A percentile compares a stretch with the other conserved stretches of the same genome.
Evolutionary conservation across 257 asterid species (phyloP).

Genomic region (Henckelia pumila): DNA sequence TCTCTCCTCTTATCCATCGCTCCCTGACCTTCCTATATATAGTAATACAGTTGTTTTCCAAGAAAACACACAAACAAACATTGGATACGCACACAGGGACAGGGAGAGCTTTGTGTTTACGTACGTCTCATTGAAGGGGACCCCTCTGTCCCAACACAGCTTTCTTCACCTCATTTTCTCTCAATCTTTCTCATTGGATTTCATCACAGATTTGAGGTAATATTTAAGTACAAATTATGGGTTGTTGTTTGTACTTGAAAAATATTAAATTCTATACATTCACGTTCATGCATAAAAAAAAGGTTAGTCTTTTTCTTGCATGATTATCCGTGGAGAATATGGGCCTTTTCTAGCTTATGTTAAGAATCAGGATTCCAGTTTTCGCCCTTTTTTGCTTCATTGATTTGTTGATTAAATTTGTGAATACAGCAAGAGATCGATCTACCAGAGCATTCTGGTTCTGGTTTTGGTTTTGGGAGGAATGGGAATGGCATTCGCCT

Average conservation of each 20-base stretch:
- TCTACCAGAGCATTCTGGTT: not conserved
- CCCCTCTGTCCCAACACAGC: not conserved
- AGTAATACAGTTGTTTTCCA: not conserved
- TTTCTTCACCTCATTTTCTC: not conserved
- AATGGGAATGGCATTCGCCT: slow-evolving; percentile 63
- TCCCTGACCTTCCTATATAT: not conserved
- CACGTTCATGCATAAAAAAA: not conserved
- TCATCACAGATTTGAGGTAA: slow-evolving; percentile 22
- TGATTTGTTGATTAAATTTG: not conserved
- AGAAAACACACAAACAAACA: not conserved
- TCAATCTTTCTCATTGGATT: not conserved
- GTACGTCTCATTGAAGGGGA: too few species aligned
- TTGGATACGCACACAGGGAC: not conserved
- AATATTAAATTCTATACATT: not conserved
- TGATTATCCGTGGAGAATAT: not conserved
- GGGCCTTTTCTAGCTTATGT: not conserved
- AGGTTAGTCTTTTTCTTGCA: not conserved
- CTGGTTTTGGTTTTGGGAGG: slow-evolving; percentile 29
- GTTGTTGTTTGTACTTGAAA: not conserved
- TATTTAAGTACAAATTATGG: not conserved
- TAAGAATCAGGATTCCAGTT: not conserved
- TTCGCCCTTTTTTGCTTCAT: not conserved
- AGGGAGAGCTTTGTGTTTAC: not conserved
- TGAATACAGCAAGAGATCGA: not conserved
- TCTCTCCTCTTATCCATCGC: not conserved